A percentile compares a stretch with the other conserved stretches of the same genome.
These are phyloP conservation scores for Salvia sclarea DNA, from an alignment of 305 asterid species.

Conservation along the genomic window DNA sequence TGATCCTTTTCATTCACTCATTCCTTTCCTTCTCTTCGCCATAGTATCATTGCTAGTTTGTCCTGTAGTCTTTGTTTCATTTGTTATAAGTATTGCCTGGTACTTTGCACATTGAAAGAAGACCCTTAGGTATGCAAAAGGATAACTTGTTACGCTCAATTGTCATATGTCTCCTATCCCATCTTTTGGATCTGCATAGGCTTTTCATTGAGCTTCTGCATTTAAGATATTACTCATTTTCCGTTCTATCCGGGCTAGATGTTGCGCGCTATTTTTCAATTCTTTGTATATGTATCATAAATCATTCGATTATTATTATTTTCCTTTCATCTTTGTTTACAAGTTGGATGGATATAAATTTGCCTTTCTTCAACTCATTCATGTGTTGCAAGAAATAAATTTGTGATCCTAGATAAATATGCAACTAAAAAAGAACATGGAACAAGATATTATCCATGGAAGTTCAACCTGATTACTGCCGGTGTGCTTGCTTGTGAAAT, in stretches of 20 bases:
- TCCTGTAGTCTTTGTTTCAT: background rate
- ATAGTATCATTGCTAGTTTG: slow-evolving; percentile 2
- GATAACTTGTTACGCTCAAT: background rate
- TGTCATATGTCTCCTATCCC: slow-evolving; percentile 1
- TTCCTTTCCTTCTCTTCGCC: background rate
- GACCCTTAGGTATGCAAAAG: slow-evolving; percentile 19
- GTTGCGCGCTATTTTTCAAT: background rate
- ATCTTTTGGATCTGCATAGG: background rate
- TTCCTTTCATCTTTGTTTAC: background rate
- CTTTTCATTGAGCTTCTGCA: background rate
- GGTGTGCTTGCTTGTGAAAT: slow-evolving; percentile 16
- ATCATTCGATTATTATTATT: slow-evolving; percentile 15
- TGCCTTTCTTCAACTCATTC: slow-evolving; percentile 13
- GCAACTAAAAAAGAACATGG: slow-evolving; percentile 1
- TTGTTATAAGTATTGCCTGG: slow-evolving; percentile 12
- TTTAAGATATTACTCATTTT: slow-evolving; percentile 7
- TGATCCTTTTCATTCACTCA: background rate
- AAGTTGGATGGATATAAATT: background rate
- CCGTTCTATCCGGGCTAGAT: slow-evolving; percentile 7
- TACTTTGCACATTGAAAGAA: slow-evolving; percentile 19
- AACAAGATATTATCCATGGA: background rate
- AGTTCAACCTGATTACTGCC: slow-evolving; percentile 4
- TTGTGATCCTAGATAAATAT: slow-evolving; percentile 17
- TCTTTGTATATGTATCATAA: background rate
- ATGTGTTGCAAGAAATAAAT: slow-evolving; percentile 10